phyloP scores from a whole-genome alignment of 768 basidiomycete species.

The Mycena amicta region DNA sequence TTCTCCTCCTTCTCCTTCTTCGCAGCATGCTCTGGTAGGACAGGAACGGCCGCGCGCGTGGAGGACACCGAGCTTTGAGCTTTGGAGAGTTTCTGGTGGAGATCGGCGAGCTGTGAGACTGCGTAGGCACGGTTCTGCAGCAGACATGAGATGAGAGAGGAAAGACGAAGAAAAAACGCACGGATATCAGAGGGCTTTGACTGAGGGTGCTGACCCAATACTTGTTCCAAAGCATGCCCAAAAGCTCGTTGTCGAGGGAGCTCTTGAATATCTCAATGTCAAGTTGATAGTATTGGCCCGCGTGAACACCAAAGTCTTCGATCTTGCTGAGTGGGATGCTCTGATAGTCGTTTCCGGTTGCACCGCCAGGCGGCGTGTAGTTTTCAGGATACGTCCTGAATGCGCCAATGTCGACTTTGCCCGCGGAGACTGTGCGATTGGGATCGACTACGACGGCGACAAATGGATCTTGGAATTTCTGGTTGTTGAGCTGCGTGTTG shows the following conservation, averaged over 20 bases:
- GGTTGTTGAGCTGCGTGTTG: conserved; percentile 93
- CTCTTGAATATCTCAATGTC: conserved; percentile 97
- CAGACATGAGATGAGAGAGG: neutral
- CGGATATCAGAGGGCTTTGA: conserved; percentile 90
- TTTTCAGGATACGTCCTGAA: conserved; percentile 97
- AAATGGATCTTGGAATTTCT: conserved; percentile 94
- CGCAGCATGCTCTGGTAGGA: conserved; percentile 53
- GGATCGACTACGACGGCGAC: conserved; percentile 98
- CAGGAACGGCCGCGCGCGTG: conserved; percentile 61
- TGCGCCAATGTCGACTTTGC: conserved; percentile 98
- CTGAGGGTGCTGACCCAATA: conserved; percentile 99
- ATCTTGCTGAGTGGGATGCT: conserved; percentile 96
- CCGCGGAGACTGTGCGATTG: conserved; percentile 96
- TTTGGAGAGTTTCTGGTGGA: conserved; percentile 86
- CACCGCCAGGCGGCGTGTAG: conserved; percentile 77
- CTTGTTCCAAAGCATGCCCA: conserved; percentile 96
- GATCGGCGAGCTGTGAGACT: conserved; percentile 85
- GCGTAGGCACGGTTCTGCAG: conserved; percentile 92
- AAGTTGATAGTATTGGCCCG: conserved; percentile 92
- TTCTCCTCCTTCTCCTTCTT: conserved; percentile 64
- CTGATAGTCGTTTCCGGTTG: conserved; percentile 81
- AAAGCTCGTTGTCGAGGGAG: conserved; percentile 80
- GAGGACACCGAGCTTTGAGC: conserved; percentile 59
- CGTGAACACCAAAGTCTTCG: conserved; percentile 99
- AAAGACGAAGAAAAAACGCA: conserved; percentile 39